Base-by-base conservation (phyloP, 305 asterid genomes). In the Euphrasia arctica region DNA sequence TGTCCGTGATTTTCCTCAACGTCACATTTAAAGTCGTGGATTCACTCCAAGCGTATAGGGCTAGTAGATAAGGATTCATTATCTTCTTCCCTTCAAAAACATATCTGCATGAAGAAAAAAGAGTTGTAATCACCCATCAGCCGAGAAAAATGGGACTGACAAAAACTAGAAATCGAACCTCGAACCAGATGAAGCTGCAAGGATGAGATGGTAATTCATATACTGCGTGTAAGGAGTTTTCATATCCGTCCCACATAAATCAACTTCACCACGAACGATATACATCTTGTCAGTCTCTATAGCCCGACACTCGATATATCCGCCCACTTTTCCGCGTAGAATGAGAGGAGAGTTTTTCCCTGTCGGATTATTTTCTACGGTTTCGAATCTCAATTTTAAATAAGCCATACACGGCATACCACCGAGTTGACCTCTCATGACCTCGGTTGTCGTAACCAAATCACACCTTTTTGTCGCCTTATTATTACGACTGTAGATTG, bases 191-290 rank as follows among this genome's bases (percentile, higher is more conserved):
- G 87, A 76, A 64, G 87, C 74, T 57, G 78, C 80, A 9, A 79
- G 54, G 43, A 79, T 72, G 58, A 83, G 81, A 57, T 54, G 71
- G 57, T 83, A 83, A 64, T 70, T 72, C 90, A 83, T 83, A 49
- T 78, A 73, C 63, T 83, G 90, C 27, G 90, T 83, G 9, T 83
- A 78, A 34, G 86, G 86, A 68, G 90, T 83, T 74, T 50, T 77
- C 15, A 5, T 14, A 66, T 81, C 76, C 10, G 62, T 70, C 56
- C 54, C 62, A 72, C 90, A 83, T 15, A 80, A 39, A 67, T 79
- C 80, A 14, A 80, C 77, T 56, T 79, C 79, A 29, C 86, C 86
- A 6, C 67, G 81, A 63, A 81, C 73, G 1, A 80, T 63, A 48
- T 80, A 62, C 70, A 83, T 42, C 25, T 58, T 69, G 8, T 77